Base-by-base conservation (phyloP, 345 rosid genomes). In the Boechera stricta region DNA sequence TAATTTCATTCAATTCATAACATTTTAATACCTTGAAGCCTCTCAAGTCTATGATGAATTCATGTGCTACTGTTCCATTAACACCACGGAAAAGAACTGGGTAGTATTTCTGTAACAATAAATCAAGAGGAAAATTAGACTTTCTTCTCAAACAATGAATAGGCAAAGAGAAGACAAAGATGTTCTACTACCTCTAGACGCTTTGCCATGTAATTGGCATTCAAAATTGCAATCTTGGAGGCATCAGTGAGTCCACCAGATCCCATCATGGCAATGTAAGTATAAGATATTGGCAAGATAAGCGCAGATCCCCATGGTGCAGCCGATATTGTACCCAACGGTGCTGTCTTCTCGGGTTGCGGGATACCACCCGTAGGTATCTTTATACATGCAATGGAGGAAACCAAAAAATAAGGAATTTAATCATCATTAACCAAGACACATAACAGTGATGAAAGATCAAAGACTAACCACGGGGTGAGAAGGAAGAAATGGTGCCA, bases 221-320 rank as follows among this genome's bases (percentile, higher is more conserved):
- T 93, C 85, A 95, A 60, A 71, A 95, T 93, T 58, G 99, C 98
- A 38, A 86, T 90, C 86, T 93, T 93, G 18, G 99, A 95, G 81
- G 98, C 99, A 5, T 91, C 97, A 52, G 98, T 90, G 61, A 93
- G 91, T 71, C 99, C 99, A 62, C 88, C 82, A 21, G 99, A 92
- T 32, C 98, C 99, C 99, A 95, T 95, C 99, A 95, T 93, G 64
- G 96, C 98, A 53, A 95, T 88, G 82, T 95, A 95, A 64, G 94
- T 79, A 62, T 93, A 95, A 1, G 99, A 95, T 45, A 95, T 93
- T 16, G 97, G 98, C 85, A 95, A 86, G 83, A 95, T 95, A 74
- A 95, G 97, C 9, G 98, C 96, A 71, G 98, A 95, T 58, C 98
- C 99, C 98, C 97, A 95, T 4, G 98, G 99, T 71, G 99, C 99